A percentile compares a stretch with the other conserved stretches of the same genome.
Conservation (phyloP, 78 protist genomes). For the Dictyostelium brefeldianum region DNA sequence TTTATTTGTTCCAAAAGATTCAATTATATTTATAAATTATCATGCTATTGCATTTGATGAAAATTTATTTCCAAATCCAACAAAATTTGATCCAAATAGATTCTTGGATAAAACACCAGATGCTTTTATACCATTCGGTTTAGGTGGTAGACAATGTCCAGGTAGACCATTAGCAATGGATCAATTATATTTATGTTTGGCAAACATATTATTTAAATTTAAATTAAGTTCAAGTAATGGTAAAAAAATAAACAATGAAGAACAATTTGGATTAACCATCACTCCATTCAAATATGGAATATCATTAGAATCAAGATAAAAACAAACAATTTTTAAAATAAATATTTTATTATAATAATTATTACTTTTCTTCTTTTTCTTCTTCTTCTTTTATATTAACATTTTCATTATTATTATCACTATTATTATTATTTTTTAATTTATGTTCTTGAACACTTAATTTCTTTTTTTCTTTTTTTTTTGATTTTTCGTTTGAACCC, state of each 20-base stretch:
- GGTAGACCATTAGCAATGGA: conserved; percentile 41
- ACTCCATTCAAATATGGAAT: conserved; percentile 13
- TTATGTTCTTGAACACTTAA: conserved; percentile 10
- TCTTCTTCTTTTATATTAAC: too few relatives aligned
- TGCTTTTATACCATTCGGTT: not conserved
- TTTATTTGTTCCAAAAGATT: conserved; percentile 44
- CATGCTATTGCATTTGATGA: conserved; percentile 3
- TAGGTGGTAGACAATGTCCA: conserved; percentile 1
- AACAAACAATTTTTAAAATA: not conserved
- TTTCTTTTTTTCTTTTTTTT: conserved; percentile 21
- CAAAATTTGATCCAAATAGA: conserved; percentile 18
- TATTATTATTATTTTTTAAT: not conserved
- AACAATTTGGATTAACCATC: conserved; percentile 1
- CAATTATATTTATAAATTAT: not conserved
- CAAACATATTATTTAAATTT: conserved; percentile 14
- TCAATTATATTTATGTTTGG: conserved; percentile 10
- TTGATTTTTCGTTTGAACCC: conserved; percentile 24
- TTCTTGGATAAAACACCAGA: not conserved
- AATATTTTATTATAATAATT: too few relatives aligned
- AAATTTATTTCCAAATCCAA: conserved; percentile 1
- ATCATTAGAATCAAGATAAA: not conserved
- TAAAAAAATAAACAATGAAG: conserved; percentile 13
- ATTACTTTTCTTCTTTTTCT: too few relatives aligned
- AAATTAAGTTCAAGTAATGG: not conserved
- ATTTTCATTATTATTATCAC: not conserved